These are phyloP conservation scores for Pseudohalonectria lignicola DNA, from an alignment of 2,329 filamentous ascomycete genomes.

Conservation along the genomic window DNA sequence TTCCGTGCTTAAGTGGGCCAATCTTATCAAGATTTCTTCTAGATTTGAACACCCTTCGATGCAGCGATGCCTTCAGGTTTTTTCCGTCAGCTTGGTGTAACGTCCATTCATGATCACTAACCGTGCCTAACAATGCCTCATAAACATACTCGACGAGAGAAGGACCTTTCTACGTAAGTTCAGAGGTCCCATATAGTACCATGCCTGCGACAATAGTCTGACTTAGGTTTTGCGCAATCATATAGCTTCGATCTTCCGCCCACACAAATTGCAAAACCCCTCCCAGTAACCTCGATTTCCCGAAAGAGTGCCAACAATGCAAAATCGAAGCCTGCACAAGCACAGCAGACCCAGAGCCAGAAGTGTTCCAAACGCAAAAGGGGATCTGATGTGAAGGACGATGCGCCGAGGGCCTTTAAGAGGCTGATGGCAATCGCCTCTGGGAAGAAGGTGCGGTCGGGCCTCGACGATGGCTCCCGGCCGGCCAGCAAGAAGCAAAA, in stretches of 20 bases:
- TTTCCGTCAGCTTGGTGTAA: neutral
- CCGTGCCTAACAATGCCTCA: constrained; percentile 79
- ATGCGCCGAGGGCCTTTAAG: constrained; percentile 80
- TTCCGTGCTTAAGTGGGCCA: too few relatives aligned
- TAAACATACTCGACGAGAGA: constrained; percentile 65
- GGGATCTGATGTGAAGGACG: constrained; percentile 42
- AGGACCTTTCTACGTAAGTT: constrained; percentile 40
- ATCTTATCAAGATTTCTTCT: too few relatives aligned
- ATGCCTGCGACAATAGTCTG: neutral
- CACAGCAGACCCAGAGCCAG: constrained; percentile 13
- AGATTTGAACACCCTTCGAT: too few relatives aligned
- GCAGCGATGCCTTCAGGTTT: neutral
- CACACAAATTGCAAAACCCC: constrained; percentile 34
- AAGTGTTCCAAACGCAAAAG: constrained; percentile 41
- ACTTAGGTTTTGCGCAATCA: neutral
- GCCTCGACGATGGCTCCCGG: constrained; percentile 57
- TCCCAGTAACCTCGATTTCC: constrained; percentile 29
- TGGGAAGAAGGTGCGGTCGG: constrained; percentile 48
- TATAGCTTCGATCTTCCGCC: constrained; percentile 38
- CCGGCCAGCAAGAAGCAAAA: constrained; percentile 21
- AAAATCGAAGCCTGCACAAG: constrained; percentile 12
- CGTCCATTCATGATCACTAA: too few relatives aligned
- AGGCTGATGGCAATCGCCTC: constrained; percentile 68
- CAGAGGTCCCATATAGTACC: neutral
- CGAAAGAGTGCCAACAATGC: constrained; percentile 19